Evolutionary conservation across 495 filamentous ascomycete species (phyloP).

Genomic region (Annulohypoxylon nitens): DNA sequence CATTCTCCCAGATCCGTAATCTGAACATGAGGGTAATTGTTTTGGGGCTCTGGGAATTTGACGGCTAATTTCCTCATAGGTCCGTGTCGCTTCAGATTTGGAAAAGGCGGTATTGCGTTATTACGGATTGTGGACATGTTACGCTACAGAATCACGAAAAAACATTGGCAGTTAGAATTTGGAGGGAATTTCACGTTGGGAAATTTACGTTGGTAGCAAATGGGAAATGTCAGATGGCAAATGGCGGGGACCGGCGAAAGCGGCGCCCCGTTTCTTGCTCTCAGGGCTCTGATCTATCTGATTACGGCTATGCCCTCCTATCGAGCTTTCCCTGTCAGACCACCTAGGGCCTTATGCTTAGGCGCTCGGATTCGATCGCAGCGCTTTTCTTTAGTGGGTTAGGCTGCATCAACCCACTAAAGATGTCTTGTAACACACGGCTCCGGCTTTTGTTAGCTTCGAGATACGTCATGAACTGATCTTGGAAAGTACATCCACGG

Average conservation of each 20-base stretch:
- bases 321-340: conserved; percentile 6
- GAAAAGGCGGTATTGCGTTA: conserved; percentile 49
- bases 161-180: conserved; percentile 31
- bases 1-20: conserved; percentile 48
- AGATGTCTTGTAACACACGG: neutral
- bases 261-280: conserved; percentile 19
- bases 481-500: neutral
- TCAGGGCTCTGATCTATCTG: neutral
- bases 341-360: neutral
- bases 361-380: neutral
- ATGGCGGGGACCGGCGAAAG: conserved; percentile 45
- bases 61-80: conserved; percentile 30
- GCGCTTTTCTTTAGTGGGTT: neutral
- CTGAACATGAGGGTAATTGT: conserved; percentile 38
- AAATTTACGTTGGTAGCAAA: conserved; percentile 36
- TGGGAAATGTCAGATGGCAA: conserved; percentile 19
- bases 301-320: neutral
- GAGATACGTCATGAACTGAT: conserved; percentile 3
- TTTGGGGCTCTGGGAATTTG: conserved; percentile 1
- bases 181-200: conserved; percentile 46
- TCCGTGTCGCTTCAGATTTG: conserved; percentile 2
- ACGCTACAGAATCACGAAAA: conserved; percentile 37
- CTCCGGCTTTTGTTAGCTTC: conserved; percentile 6
- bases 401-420: conserved; percentile 2
- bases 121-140: conserved; percentile 44